phyloP scores from a whole-genome alignment of 2,329 filamentous ascomycete genomes.

The Harringtonia lauricola region DNA sequence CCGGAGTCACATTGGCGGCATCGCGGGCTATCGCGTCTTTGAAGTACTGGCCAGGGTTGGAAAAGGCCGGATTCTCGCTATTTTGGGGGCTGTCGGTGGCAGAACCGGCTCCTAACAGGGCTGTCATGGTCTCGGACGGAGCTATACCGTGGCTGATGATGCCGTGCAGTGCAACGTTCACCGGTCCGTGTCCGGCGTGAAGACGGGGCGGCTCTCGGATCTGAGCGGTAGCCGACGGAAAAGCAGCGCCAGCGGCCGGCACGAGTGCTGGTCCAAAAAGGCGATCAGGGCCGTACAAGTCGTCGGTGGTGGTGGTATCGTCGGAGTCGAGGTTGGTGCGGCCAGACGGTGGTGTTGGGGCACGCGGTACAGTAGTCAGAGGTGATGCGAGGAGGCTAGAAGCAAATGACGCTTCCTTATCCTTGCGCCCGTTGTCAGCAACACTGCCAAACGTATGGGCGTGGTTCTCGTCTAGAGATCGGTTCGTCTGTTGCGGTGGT shows the following conservation, averaged over 20 bases:
- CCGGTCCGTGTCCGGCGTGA: neutral
- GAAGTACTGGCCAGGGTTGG: slow-evolving; percentile 21
- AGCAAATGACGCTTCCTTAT: slow-evolving; percentile 9
- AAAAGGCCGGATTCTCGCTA: neutral
- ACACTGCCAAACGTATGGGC: slow-evolving; percentile 6
- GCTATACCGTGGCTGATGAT: neutral
- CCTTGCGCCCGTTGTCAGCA: neutral
- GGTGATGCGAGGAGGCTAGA: slow-evolving; percentile 16
- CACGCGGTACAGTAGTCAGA: slow-evolving; percentile 22
- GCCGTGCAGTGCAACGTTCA: neutral
- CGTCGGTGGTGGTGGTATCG: slow-evolving; percentile 23
- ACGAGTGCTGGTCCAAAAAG: slow-evolving; percentile 23
- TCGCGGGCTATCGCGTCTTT: slow-evolving; percentile 41
- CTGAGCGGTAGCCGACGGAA: slow-evolving; percentile 3
- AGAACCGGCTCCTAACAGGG: neutral
- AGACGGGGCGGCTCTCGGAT: too few species aligned
- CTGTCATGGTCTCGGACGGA: neutral
- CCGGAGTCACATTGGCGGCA: slow-evolving; percentile 54
- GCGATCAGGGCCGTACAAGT: slow-evolving; percentile 33
- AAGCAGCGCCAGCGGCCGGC: slow-evolving; percentile 12
- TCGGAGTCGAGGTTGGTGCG: slow-evolving; percentile 13
- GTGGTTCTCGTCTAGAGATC: slow-evolving; percentile 10
- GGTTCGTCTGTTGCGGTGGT: slow-evolving; percentile 7
- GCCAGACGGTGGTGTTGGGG: slow-evolving; percentile 26
- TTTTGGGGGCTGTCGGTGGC: neutral